A percentile compares a stretch with the other conserved stretches of the same genome.
phyloP scores from a whole-genome alignment of 2,329 filamentous ascomycete genomes.

The Fusarium algeriense region DNA sequence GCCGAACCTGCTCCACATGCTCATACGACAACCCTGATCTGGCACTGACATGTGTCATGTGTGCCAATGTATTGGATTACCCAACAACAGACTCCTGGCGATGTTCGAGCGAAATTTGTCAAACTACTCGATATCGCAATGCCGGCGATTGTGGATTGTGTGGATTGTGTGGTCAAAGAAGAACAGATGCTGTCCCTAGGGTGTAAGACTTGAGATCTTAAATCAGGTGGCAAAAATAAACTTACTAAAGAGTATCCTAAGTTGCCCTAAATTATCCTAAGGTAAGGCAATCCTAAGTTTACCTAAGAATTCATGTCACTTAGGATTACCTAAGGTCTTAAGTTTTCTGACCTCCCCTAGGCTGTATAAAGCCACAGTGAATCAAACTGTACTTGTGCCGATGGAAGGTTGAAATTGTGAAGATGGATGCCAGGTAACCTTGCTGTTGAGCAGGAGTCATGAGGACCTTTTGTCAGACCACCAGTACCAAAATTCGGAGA shows the following conservation, averaged over 20 bases:
- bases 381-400: constrained; percentile 4
- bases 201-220: too few species aligned
- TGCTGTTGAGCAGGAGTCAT: not conserved
- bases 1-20: constrained; percentile 69
- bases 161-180: constrained; percentile 72
- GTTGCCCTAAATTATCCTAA: too few species aligned
- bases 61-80: constrained; percentile 75
- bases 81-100: constrained; percentile 71
- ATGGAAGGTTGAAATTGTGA: not conserved
- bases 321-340: too few species aligned
- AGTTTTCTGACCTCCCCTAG: not conserved
- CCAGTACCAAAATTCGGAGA: too few species aligned
- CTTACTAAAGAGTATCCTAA: too few species aligned
- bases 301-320: too few species aligned
- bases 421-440: not conserved
- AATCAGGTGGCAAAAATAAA: too few species aligned
- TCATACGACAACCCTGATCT: constrained; percentile 71
- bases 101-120: constrained; percentile 69
- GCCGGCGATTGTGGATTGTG: constrained; percentile 77
- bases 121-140: constrained; percentile 72
- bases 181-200: not conserved
- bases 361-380: not conserved
- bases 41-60: constrained; percentile 73
- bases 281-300: too few species aligned
- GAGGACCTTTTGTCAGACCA: not conserved